Evolutionary conservation across 1,284 basidiomycete species (phyloP).

Genomic region (Apiotrichum brassicae): DNA sequence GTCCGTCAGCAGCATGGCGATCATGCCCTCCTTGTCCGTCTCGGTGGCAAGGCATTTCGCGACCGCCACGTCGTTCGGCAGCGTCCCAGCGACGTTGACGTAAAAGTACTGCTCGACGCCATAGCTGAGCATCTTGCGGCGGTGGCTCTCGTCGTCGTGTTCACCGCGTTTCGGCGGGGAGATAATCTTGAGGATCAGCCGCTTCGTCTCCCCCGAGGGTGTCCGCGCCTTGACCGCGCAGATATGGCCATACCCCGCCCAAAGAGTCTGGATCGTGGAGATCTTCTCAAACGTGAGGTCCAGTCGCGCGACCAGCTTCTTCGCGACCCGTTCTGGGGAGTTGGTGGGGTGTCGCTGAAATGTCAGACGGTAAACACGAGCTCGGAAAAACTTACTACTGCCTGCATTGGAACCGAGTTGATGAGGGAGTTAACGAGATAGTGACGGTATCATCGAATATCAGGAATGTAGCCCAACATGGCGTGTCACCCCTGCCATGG

Average conservation of each 20-base stretch:
- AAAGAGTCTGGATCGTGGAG: slow-evolving; percentile 13
- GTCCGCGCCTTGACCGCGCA: slow-evolving; percentile 4
- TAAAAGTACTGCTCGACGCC: slow-evolving; percentile 18
- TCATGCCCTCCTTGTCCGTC: background rate
- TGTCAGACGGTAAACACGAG: too few species aligned
- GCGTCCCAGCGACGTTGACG: slow-evolving; percentile 1
- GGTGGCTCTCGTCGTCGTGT: slow-evolving; percentile 8
- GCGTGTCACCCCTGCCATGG: too few species aligned
- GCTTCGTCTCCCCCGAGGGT: background rate
- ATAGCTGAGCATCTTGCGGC: slow-evolving; percentile 19
- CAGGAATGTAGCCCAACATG: too few species aligned
- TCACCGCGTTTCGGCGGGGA: background rate
- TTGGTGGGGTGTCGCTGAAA: background rate
- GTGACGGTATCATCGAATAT: too few species aligned
- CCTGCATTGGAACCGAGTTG: too few species aligned
- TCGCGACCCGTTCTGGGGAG: too few species aligned
- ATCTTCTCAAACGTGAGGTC: background rate
- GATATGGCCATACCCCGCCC: slow-evolving; percentile 18
- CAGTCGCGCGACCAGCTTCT: too few species aligned
- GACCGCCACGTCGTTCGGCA: slow-evolving; percentile 1
- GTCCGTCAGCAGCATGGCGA: slow-evolving; percentile 9
- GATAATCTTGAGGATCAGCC: slow-evolving; percentile 13
- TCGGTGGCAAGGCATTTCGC: slow-evolving; percentile 3
- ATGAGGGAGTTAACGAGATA: too few species aligned
- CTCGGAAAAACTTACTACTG: too few species aligned